phyloP scores from a whole-genome alignment of 176 grass and related monocot species.

The Oryza nivara region DNA sequence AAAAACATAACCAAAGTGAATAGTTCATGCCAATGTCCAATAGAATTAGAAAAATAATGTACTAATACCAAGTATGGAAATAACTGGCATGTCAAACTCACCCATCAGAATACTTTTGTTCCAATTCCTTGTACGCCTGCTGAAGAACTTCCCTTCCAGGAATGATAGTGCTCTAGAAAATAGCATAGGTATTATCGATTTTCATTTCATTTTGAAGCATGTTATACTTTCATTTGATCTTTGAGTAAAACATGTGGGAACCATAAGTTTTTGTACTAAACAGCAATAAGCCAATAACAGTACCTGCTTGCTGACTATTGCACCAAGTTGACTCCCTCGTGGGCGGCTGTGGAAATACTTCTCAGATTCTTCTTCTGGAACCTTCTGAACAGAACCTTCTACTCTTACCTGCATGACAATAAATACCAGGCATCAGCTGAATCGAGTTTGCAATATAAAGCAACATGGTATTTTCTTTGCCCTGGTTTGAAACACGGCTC shows the following conservation, averaged over 20 bases:
- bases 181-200: constrained; percentile 18
- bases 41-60: background rate
- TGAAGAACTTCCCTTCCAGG: constrained; percentile 71
- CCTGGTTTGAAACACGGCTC: background rate
- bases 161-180: constrained; percentile 75
- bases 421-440: constrained; percentile 30
- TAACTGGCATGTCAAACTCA: constrained; percentile 41
- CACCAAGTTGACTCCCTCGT: constrained; percentile 94
- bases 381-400: constrained; percentile 83
- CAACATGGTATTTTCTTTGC: background rate
- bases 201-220: constrained; percentile 3
- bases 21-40: background rate
- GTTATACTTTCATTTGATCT: background rate
- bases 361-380: constrained; percentile 93
- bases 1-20: constrained; percentile 3
- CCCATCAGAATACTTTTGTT: constrained; percentile 86
- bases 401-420: constrained; percentile 77
- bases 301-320: constrained; percentile 93
- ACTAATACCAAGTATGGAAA: constrained; percentile 5
- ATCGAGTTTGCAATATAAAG: constrained; percentile 3
- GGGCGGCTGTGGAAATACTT: constrained; percentile 95
- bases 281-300: constrained; percentile 2
- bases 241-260: background rate
- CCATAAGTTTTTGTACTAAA: background rate
- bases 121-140: constrained; percentile 74